Conservation (phyloP, 139 green algal genomes). For the Coelastrella sp. region DNA sequence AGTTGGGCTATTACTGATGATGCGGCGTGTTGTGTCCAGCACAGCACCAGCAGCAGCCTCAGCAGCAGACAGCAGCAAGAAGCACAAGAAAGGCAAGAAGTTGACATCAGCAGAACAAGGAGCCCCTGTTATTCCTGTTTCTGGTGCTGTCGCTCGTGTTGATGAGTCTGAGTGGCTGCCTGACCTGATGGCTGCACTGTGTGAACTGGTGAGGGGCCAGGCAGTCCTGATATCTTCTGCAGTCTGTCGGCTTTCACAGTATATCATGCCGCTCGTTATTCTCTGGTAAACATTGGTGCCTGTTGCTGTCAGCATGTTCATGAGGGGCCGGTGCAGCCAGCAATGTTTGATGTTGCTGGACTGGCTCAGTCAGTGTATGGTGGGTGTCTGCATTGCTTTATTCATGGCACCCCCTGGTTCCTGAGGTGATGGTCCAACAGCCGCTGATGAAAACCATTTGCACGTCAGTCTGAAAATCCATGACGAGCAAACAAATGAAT, state of each 20-base stretch:
- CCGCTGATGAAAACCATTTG: constrained; percentile 73
- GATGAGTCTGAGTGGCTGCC: constrained; percentile 50
- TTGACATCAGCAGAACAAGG: constrained; percentile 1
- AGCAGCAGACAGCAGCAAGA: background rate
- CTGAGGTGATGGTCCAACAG: background rate
- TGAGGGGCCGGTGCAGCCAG: background rate
- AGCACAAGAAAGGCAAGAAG: constrained; percentile 38
- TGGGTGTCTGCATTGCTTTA: too few relatives aligned
- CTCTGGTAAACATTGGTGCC: background rate
- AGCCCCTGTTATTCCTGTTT: background rate
- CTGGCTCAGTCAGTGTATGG: background rate
- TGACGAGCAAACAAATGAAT: constrained; percentile 57
- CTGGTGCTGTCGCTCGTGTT: background rate
- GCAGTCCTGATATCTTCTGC: too few relatives aligned
- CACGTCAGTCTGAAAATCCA: constrained; percentile 74
- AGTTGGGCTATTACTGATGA: constrained; percentile 46
- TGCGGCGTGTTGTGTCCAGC: background rate
- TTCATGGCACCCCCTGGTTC: too few relatives aligned
- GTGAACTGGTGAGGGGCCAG: constrained; percentile 51
- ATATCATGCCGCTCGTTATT: too few relatives aligned
- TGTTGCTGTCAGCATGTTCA: background rate
- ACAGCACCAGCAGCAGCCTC: background rate
- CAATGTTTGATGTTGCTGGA: background rate
- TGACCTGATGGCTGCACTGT: constrained; percentile 57
- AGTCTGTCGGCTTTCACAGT: too few relatives aligned